Base-by-base conservation (phyloP, 2,329 filamentous ascomycete genomes). In the Colletotrichum tropicicola region DNA sequence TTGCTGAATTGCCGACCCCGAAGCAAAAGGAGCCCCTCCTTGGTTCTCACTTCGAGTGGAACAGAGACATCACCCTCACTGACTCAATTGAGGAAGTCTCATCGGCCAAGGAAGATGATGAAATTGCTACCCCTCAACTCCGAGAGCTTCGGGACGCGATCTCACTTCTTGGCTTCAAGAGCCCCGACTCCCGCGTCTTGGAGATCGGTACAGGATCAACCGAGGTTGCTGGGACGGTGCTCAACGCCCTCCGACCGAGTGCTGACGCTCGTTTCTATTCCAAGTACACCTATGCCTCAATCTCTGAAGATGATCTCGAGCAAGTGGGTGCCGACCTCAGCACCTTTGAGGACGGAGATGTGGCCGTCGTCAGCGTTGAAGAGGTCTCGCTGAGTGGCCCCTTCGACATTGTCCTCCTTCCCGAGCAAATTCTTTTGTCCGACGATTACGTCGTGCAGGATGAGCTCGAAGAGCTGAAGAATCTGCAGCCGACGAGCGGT, bases 31-130 rank as follows among this genome's bases (percentile, higher is more conserved):
- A 62, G 6, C 43, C 56, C 6, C 27, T 45, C 3, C 59, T 62
- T n/a, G 59, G 59, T 1, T 57, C 52, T 8, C 56, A 44, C 15
- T 62, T 62, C 17, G 59, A 62, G 27, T 62, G 59, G 59, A 57
- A 49, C 1, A 15, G 41, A 7, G 59, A 62, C 9, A 43, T 56
- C 13, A 51, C 59, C 2, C 56, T 62, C 43, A 3, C 56, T 2
- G 44, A 51, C n/a, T 57, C 44, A 0, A 17, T 62, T 0, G 8
- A 32, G 1, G 59, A 62, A 1, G 6, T 57, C 10, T n/a, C 32
- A 2, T 13, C 32, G 12, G 9, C 12, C 13, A 27, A 23, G 1
- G 5, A 4, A 3, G 23, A 6, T 5, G 44, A 57, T 3, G 28
- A 35, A 5, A 5, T 15, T 5, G 17, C 32, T 13, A n/a, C 32